These are phyloP conservation scores for Magnaporthiopsis rhizophila DNA, from an alignment of 2,329 filamentous ascomycete species.

Conservation along the genomic window DNA sequence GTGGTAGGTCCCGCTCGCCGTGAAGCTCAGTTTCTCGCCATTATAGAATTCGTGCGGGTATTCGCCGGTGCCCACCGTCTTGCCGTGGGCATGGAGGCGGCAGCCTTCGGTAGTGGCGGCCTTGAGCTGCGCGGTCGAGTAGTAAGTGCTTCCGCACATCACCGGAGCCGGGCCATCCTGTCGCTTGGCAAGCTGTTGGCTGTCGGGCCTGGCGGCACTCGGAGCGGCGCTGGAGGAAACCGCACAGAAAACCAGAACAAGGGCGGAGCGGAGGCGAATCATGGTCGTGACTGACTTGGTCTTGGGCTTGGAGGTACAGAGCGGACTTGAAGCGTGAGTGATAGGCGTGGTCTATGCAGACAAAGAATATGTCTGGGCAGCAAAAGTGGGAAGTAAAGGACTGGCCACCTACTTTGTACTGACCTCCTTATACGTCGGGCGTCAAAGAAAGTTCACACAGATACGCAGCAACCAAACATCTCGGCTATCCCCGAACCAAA, in stretches of 20 bases:
- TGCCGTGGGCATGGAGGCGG: slow-evolving; percentile 10
- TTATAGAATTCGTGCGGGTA: slow-evolving; percentile 18
- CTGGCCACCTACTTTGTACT: too few relatives aligned
- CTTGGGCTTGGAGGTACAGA: not conserved
- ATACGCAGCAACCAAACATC: too few relatives aligned
- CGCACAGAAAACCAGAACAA: slow-evolving; percentile 9
- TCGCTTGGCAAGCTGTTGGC: slow-evolving; percentile 7
- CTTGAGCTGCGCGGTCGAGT: slow-evolving; percentile 12
- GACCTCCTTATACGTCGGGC: too few relatives aligned
- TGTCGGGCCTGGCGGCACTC: slow-evolving; percentile 9
- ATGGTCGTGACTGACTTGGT: slow-evolving; percentile 7
- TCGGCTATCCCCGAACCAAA: too few relatives aligned
- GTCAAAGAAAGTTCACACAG: too few relatives aligned
- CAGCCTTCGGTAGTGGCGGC: slow-evolving; percentile 14
- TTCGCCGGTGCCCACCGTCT: slow-evolving; percentile 13
- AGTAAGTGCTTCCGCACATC: slow-evolving; percentile 7
- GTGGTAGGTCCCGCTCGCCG: slow-evolving; percentile 10
- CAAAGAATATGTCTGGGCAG: too few relatives aligned
- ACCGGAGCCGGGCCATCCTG: not conserved
- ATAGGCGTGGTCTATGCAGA: not conserved
- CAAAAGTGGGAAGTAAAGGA: not conserved
- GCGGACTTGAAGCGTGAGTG: not conserved
- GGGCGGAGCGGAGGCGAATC: slow-evolving; percentile 7
- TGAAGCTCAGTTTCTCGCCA: slow-evolving; percentile 13
- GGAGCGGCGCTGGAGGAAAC: not conserved